Percentiles rank a stretch among this genome's conserved stretches.
These are phyloP conservation scores for Leccinum ochraceum DNA, from an alignment of 768 basidiomycete species.

Conservation along the genomic window DNA sequence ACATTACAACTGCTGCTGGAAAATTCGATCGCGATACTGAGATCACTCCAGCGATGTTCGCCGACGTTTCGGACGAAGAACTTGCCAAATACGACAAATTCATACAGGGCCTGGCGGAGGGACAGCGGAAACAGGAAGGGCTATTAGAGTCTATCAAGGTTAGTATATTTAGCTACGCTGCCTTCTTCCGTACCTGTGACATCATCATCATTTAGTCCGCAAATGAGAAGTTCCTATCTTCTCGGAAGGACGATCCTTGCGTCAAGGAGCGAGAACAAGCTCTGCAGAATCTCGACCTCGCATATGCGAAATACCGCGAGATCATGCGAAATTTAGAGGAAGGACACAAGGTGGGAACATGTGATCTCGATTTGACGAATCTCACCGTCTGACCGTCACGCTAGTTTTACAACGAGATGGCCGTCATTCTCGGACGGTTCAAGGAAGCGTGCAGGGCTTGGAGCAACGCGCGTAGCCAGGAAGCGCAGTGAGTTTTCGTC, in stretches of 20 bases:
- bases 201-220: slow-evolving; percentile 41
- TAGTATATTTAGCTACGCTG: slow-evolving; percentile 30
- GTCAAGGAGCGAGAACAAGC: slow-evolving; percentile 82
- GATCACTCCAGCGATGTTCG: slow-evolving; percentile 85
- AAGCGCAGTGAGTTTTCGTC: slow-evolving; percentile 60
- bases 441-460: slow-evolving; percentile 76
- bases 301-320: slow-evolving; percentile 87
- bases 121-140: slow-evolving; percentile 60
- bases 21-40: slow-evolving; percentile 67
- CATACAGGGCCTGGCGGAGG: slow-evolving; percentile 55
- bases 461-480: slow-evolving; percentile 68
- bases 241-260: slow-evolving; percentile 73
- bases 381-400: not conserved
- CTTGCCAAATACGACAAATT: slow-evolving; percentile 81
- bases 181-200: slow-evolving; percentile 1
- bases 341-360: slow-evolving; percentile 66
- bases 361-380: not conserved
- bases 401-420: slow-evolving; percentile 90
- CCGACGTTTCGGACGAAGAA: slow-evolving; percentile 76
- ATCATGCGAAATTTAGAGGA: slow-evolving; percentile 84
- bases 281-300: slow-evolving; percentile 78
- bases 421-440: slow-evolving; percentile 68
- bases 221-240: slow-evolving; percentile 75
- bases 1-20: slow-evolving; percentile 65
- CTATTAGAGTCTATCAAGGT: slow-evolving; percentile 69